Conservation (phyloP, 2,329 filamentous ascomycete species). For the Magnaporthiopsis rhizophila region DNA sequence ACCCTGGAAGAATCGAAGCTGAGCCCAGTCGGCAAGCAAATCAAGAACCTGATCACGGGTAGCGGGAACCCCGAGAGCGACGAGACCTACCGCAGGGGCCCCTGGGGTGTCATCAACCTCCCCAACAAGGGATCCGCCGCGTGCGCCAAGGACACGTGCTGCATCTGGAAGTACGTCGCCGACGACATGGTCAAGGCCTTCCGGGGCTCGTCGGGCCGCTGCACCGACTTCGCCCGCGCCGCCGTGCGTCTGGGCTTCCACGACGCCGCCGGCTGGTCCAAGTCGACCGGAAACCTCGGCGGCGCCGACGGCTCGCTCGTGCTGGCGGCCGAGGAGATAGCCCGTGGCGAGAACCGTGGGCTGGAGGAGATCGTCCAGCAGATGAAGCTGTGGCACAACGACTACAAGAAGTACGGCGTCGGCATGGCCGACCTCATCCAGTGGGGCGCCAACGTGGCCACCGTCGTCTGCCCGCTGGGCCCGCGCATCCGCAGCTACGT, state of each 20-base stretch:
- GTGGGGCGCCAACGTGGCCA: constrained; percentile 38
- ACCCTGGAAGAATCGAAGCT: constrained; percentile 22
- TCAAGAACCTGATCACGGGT: constrained; percentile 28
- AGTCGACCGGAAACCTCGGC: constrained; percentile 16
- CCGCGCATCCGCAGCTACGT: constrained; percentile 41
- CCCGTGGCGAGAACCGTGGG: constrained; percentile 35
- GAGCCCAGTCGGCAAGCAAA: constrained; percentile 24
- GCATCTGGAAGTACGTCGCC: constrained; percentile 32
- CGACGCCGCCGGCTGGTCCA: constrained; percentile 35
- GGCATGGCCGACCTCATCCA: constrained; percentile 47
- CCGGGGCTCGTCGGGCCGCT: constrained; percentile 21
- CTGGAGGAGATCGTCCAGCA: constrained; percentile 31
- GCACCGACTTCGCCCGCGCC: constrained; percentile 31
- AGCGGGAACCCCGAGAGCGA: constrained; percentile 17
- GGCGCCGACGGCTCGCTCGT: constrained; percentile 39
- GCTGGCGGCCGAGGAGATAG: constrained; percentile 29
- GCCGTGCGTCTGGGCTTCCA: constrained; percentile 40
- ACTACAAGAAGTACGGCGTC: constrained; percentile 30
- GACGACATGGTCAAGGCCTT: constrained; percentile 27
- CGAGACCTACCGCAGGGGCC: constrained; percentile 13
- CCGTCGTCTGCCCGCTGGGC: constrained; percentile 42
- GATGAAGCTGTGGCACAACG: constrained; percentile 28
- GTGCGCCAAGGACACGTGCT: constrained; percentile 20
- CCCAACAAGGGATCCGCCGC: constrained; percentile 15
- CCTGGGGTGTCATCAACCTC: neutral